phyloP scores from a whole-genome alignment of 495 filamentous ascomycete species.

The Aeminium ludgeri region DNA sequence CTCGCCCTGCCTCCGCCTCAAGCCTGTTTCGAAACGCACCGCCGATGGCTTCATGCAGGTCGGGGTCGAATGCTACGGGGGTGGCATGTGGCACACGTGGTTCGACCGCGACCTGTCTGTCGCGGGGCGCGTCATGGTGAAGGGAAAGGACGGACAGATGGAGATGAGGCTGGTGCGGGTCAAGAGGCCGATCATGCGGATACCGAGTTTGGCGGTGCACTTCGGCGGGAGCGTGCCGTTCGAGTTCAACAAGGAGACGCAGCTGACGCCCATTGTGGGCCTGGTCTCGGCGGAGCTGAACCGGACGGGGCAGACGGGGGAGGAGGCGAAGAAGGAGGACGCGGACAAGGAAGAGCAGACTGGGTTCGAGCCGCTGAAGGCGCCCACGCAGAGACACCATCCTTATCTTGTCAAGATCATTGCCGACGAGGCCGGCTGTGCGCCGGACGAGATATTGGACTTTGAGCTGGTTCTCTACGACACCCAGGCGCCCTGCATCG shows the following conservation, averaged over 20 bases:
- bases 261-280: slow-evolving; percentile 85
- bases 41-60: slow-evolving; percentile 85
- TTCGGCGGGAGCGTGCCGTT: slow-evolving; percentile 73
- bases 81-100: slow-evolving; percentile 71
- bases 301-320: slow-evolving; percentile 35
- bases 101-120: slow-evolving; percentile 90
- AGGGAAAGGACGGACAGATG: slow-evolving; percentile 53
- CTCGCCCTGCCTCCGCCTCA: slow-evolving; percentile 76
- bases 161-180: slow-evolving; percentile 78
- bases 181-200: slow-evolving; percentile 74
- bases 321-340: slow-evolving; percentile 31
- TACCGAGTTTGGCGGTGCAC: slow-evolving; percentile 87
- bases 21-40: slow-evolving; percentile 81
- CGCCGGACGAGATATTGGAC: slow-evolving; percentile 59
- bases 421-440: slow-evolving; percentile 57
- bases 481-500: slow-evolving; percentile 75
- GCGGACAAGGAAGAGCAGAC: slow-evolving; percentile 18
- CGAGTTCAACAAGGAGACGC: slow-evolving; percentile 88
- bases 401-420: slow-evolving; percentile 70
- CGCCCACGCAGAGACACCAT: slow-evolving; percentile 72
- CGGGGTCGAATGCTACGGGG: slow-evolving; percentile 91
- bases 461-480: slow-evolving; percentile 95
- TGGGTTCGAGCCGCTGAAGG: slow-evolving; percentile 51
- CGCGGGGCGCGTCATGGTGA: slow-evolving; percentile 76
- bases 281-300: slow-evolving; percentile 78